These are phyloP conservation scores for Paradendryphiella salina DNA, from an alignment of 2,329 filamentous ascomycete genomes.

Conservation along the genomic window DNA sequence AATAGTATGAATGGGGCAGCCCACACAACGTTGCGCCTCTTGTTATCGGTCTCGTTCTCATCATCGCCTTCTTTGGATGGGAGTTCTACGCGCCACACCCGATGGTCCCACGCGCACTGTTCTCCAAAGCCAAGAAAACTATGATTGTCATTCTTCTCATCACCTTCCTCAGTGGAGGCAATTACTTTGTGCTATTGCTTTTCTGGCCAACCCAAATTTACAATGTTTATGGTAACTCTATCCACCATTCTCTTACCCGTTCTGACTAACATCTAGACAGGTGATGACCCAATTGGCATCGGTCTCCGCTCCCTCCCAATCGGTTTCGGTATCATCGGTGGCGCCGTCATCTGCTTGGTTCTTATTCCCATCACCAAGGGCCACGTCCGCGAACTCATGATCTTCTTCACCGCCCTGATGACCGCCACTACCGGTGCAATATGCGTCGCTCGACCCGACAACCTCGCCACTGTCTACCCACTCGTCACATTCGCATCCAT, in stretches of 20 bases:
- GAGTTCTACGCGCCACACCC: conserved; percentile 49
- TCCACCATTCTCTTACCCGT: not conserved
- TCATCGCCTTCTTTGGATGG: conserved; percentile 58
- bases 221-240: conserved; percentile 39
- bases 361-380: conserved; percentile 62
- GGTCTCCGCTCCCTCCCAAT: conserved; percentile 68
- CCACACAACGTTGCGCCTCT: conserved; percentile 60
- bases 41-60: conserved; percentile 54
- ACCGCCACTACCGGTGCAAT: conserved; percentile 65
- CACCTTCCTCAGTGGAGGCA: conserved; percentile 42
- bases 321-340: conserved; percentile 64
- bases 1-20: conserved; percentile 60
- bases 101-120: conserved; percentile 49
- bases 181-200: conserved; percentile 43
- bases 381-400: conserved; percentile 63
- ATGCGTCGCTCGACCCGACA: conserved; percentile 56
- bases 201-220: conserved; percentile 43
- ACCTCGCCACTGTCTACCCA: conserved; percentile 59
- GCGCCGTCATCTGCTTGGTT: conserved; percentile 62
- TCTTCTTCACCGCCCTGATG: conserved; percentile 64
- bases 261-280: conserved; percentile 16
- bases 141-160: conserved; percentile 42
- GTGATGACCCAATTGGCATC: conserved; percentile 63
- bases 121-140: conserved; percentile 37
- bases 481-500: conserved; percentile 64